phyloP scores from a whole-genome alignment of 2,329 filamentous ascomycete species.

The Malbranchea cinnamomea region DNA sequence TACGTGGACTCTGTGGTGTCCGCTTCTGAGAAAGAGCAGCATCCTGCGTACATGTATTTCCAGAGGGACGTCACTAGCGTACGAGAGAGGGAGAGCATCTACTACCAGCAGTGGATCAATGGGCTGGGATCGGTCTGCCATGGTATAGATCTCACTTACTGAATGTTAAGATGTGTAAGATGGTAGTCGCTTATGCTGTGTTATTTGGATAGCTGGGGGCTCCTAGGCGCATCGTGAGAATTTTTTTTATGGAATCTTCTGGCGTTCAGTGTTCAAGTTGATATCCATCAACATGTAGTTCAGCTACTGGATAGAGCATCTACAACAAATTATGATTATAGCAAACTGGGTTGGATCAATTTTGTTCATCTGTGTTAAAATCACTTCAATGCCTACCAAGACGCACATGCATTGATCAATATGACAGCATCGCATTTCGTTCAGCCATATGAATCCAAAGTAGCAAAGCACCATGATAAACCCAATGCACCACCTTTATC shows the following conservation, averaged over 20 bases:
- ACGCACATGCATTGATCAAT: no score
- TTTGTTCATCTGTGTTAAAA: no score
- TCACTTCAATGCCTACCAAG: no score
- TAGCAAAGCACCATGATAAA: no score
- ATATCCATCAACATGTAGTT: not conserved
- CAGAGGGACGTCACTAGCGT: slow-evolving; percentile 21
- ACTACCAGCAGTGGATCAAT: slow-evolving; percentile 24
- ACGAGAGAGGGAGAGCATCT: slow-evolving; percentile 19
- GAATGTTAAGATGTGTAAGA: no score
- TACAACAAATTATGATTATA: no score
- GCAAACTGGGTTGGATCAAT: no score
- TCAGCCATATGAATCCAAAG: no score
- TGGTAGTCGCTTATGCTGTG: slow-evolving; percentile 1
- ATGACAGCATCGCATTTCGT: no score
- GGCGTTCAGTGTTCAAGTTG: not conserved
- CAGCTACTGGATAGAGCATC: not conserved
- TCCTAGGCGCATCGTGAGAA: not conserved
- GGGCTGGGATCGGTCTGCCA: slow-evolving; percentile 22
- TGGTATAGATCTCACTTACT: slow-evolving; percentile 17
- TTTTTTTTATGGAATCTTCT: not conserved
- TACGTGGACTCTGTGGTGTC: slow-evolving; percentile 15
- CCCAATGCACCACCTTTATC: no score
- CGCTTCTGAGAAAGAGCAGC: slow-evolving; percentile 8
- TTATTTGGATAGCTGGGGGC: slow-evolving; percentile 4
- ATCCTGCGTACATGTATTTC: slow-evolving; percentile 27